Percentiles rank a stretch among this genome's conserved stretches.
These are phyloP conservation scores for Lophiostoma macrostomum DNA, from an alignment of 495 filamentous ascomycete genomes.

Conservation along the genomic window DNA sequence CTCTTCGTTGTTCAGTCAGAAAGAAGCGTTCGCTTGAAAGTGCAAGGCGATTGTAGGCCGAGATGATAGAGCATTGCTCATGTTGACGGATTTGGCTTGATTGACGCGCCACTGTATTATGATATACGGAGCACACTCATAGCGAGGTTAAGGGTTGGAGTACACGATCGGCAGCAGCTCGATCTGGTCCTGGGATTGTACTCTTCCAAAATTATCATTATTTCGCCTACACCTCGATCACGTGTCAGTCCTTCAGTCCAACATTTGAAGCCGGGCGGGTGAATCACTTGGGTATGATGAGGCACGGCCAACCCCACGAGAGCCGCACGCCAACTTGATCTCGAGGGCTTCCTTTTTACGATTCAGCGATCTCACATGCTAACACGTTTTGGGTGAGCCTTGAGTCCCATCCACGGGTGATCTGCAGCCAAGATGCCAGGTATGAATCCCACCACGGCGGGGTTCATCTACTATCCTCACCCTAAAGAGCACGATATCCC, in stretches of 20 bases:
- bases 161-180: not conserved
- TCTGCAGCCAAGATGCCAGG: conserved; percentile 11
- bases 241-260: no score
- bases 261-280: no score
- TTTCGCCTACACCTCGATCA: no score
- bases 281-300: no score
- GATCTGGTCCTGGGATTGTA: not conserved
- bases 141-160: not conserved
- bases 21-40: no score
- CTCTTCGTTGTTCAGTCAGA: no score
- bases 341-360: no score
- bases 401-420: not conserved
- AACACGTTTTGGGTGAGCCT: not conserved
- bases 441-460: not conserved
- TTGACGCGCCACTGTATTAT: conserved; percentile 9
- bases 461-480: conserved; percentile 31
- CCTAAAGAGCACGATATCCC: conserved; percentile 28
- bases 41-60: no score
- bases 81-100: no score
- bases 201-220: not conserved
- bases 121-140: not conserved
- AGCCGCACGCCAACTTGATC: no score
- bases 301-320: no score
- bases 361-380: no score
- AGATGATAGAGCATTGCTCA: not conserved